Conservation (phyloP, 164 flowering plant genomes). For the Piper longum region DNA sequence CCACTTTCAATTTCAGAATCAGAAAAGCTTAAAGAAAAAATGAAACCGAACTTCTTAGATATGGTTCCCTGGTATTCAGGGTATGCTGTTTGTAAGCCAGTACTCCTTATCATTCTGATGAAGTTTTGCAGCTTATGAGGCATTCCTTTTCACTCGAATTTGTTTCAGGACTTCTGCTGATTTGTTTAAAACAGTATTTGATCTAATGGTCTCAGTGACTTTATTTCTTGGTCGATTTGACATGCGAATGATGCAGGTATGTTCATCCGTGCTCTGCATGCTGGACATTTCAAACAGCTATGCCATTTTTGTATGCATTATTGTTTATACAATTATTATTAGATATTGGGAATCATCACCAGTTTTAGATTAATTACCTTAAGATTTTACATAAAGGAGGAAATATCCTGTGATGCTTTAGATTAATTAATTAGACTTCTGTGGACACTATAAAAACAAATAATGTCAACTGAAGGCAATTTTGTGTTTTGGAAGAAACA, state of each 20-base stretch:
- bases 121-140: neutral
- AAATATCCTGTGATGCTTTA: too few species aligned
- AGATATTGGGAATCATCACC: too few species aligned
- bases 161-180: conserved; percentile 93
- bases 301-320: too few species aligned
- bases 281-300: too few species aligned
- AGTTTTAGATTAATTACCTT: too few species aligned
- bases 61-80: conserved; percentile 99
- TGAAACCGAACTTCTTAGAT: conserved; percentile 91
- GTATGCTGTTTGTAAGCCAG: conserved; percentile 23
- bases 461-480: too few species aligned
- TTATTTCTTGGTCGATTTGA: conserved; percentile 98
- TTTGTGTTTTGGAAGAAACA: too few species aligned
- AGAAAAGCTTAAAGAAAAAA: conserved; percentile 63
- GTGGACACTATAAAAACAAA: too few species aligned
- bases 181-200: conserved; percentile 94
- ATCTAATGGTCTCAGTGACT: conserved; percentile 94
- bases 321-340: too few species aligned
- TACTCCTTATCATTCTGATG: conserved; percentile 1
- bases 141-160: conserved; percentile 4
- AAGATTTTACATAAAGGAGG: too few species aligned
- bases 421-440: too few species aligned
- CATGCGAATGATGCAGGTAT: conserved; percentile 99
- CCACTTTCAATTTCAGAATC: conserved; percentile 61
- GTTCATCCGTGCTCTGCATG: neutral